phyloP scores from a whole-genome alignment of 2,329 filamentous ascomycete genomes.

The Ophiocordyceps australis region DNA sequence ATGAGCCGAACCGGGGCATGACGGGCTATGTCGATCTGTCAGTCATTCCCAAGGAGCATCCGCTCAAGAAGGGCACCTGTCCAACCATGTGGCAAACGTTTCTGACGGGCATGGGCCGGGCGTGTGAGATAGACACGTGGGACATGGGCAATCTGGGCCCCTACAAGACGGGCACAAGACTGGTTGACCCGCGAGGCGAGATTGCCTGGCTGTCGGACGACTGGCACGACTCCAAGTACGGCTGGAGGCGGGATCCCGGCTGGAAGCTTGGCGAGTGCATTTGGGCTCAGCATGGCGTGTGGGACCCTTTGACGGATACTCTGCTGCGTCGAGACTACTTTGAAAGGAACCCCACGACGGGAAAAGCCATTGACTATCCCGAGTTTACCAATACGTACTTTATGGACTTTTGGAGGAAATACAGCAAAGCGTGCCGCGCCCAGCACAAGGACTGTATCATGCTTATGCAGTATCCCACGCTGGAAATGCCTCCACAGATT shows the following conservation, averaged over 20 bases:
- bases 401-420: slow-evolving; percentile 67
- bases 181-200: slow-evolving; percentile 79
- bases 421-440: slow-evolving; percentile 53
- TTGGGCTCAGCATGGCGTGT: slow-evolving; percentile 94
- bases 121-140: slow-evolving; percentile 81
- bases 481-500: slow-evolving; percentile 78
- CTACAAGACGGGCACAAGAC: slow-evolving; percentile 65
- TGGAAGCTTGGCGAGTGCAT: slow-evolving; percentile 93
- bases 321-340: slow-evolving; percentile 82
- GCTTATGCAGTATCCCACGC: slow-evolving; percentile 78
- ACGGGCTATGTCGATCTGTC: slow-evolving; percentile 70
- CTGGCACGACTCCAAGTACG: slow-evolving; percentile 76
- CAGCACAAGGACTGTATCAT: slow-evolving; percentile 70
- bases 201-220: slow-evolving; percentile 67
- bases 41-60: slow-evolving; percentile 68
- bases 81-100: slow-evolving; percentile 92
- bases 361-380: slow-evolving; percentile 58
- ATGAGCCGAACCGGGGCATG: slow-evolving; percentile 83
- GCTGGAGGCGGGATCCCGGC: slow-evolving; percentile 69
- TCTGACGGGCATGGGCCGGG: slow-evolving; percentile 73
- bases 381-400: slow-evolving; percentile 86
- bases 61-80: slow-evolving; percentile 79
- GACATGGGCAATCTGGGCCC: slow-evolving; percentile 88
- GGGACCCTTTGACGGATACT: slow-evolving; percentile 65
- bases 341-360: slow-evolving; percentile 55